Percentiles rank a stretch among this genome's conserved stretches.
Conservation (phyloP, 106 monocot genomes). For the Dioscorea zingiberensis region DNA sequence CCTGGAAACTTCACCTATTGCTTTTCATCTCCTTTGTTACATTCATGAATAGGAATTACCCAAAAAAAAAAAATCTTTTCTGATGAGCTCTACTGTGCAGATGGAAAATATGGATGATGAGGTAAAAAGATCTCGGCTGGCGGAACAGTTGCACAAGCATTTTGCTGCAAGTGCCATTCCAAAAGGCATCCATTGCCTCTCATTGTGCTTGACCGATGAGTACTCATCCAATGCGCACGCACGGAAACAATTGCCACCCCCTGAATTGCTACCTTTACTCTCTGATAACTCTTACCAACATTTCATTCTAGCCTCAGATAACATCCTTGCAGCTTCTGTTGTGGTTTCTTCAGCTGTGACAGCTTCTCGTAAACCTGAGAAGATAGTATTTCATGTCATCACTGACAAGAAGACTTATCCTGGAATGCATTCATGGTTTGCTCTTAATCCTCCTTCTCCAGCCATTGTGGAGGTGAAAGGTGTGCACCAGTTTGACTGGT, state of each 20-base stretch:
- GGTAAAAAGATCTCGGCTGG: constrained; percentile 57
- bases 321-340: constrained; percentile 87
- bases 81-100: constrained; percentile 18
- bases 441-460: constrained; percentile 59
- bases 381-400: constrained; percentile 86
- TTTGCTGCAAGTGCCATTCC: constrained; percentile 90
- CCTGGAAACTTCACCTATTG: no score
- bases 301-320: constrained; percentile 79
- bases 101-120: constrained; percentile 79
- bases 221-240: constrained; percentile 97
- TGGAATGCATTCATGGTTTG: constrained; percentile 99
- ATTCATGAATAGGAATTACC: neutral
- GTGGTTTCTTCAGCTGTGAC: constrained; percentile 65
- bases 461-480: constrained; percentile 79
- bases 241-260: constrained; percentile 74
- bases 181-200: constrained; percentile 89
- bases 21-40: no score
- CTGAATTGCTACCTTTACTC: constrained; percentile 68
- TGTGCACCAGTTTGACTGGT: constrained; percentile 91
- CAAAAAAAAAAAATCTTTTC: neutral
- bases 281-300: constrained; percentile 76
- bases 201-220: constrained; percentile 79
- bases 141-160: constrained; percentile 85
- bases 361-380: constrained; percentile 60
- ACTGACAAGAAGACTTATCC: constrained; percentile 98